Base-by-base conservation (phyloP, 2,329 filamentous ascomycete species). In the Teratosphaeria viscida region DNA sequence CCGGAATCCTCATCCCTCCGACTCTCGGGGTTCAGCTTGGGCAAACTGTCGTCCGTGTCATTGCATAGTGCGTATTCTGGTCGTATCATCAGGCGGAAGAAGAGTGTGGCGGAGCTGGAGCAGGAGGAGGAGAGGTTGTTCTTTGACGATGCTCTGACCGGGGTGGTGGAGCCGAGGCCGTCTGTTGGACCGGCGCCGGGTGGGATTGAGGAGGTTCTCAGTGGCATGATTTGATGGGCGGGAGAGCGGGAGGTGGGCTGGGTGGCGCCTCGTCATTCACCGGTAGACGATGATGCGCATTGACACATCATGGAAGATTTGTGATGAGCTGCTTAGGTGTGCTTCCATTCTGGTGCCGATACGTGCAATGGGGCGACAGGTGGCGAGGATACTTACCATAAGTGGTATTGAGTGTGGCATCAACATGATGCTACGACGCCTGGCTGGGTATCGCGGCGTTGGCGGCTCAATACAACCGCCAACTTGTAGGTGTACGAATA, bases 191-290 rank as follows among this genome's bases (percentile, higher is more conserved):
- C 59, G 52, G 61, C 66, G 14, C 59, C 66, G 60, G 69, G 67
- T 2, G 67, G 69, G 6, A 72, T 72, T 52, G 69, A 71, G 60
- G 70, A 72, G 62, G 62, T 72, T 37, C 57, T 72, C 10, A 61
- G 64, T 43, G 69, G 70, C 27, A 57, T 60, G 53, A 59, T 67
- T 5, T 67, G 59, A 63, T 52, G 43, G n/a, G 6, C 16, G 19
- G 43, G 43, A 2, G 26, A 19, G 8, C 5, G 43, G 43, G 39
- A 47, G 12, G 43, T 49, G n/a, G 43, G 14, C 5, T 12, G 16
- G 43, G n/a, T 10, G 4, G 6, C 23, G 43, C 8, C 11, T 49
- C 16, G 37, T 14, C 16, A 14, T 43, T 32, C 29, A n/a, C 37
- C 37, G 37, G 4, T 43, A 16, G 37, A 14, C 1, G 16, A 5